Conservation (phyloP, 805 yeast species). For the Wickerhamomyces ciferrii region DNA sequence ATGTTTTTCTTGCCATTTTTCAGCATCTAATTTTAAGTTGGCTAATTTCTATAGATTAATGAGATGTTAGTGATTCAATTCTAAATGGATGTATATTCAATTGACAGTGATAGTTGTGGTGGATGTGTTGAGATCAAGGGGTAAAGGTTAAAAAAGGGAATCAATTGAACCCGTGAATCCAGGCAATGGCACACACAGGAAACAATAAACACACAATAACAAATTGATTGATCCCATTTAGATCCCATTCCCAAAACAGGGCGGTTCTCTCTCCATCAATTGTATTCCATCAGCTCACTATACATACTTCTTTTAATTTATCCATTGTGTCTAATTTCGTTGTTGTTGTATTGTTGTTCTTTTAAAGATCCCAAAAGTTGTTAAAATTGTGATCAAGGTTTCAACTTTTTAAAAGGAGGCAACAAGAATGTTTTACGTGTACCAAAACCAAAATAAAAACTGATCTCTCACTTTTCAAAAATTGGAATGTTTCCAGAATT, state of each 20-base stretch:
- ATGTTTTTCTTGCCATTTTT: slow-evolving; percentile 94
- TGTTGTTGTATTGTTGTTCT: background rate
- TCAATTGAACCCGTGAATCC: background rate
- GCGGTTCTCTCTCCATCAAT: background rate
- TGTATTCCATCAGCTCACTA: background rate
- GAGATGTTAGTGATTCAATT: slow-evolving; percentile 8
- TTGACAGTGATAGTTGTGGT: too few species aligned
- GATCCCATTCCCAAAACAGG: too few species aligned
- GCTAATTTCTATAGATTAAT: slow-evolving; percentile 57
- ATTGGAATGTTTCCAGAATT: background rate
- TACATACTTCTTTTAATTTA: background rate
- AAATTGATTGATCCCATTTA: background rate
- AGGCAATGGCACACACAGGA: background rate
- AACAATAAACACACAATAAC: background rate
- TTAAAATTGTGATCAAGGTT: background rate
- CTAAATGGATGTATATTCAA: too few species aligned
- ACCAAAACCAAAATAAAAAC: background rate
- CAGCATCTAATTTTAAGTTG: slow-evolving; percentile 90
- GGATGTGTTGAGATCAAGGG: background rate
- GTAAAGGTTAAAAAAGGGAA: too few species aligned
- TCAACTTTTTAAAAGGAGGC: background rate
- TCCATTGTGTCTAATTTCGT: background rate
- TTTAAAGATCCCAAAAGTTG: background rate
- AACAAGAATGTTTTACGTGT: background rate
- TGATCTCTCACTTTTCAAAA: background rate